A percentile compares a stretch with the other conserved stretches of the same genome.
phyloP scores from a whole-genome alignment of 768 basidiomycete species.

The Termitomyces sp. region DNA sequence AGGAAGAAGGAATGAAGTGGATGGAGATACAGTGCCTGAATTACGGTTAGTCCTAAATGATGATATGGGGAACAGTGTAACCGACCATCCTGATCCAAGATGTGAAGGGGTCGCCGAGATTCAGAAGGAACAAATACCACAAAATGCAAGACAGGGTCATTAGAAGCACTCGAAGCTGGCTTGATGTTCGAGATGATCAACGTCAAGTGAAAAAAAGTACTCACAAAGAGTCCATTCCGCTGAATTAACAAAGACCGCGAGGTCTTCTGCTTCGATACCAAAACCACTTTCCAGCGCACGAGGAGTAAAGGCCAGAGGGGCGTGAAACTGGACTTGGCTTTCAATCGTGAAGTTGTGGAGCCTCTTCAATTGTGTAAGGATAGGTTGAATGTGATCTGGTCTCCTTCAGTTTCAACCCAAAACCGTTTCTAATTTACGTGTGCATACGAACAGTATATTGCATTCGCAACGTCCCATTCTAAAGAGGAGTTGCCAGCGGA shows the following conservation, averaged over 20 bases:
- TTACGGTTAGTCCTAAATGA: slow-evolving; percentile 4
- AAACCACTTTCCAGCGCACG: slow-evolving; percentile 34
- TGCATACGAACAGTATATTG: slow-evolving; percentile 52
- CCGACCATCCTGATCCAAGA: slow-evolving; percentile 52
- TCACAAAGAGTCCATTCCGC: slow-evolving; percentile 93
- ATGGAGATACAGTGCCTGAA: slow-evolving; percentile 42
- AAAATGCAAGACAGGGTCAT: slow-evolving; percentile 92
- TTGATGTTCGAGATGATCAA: background rate
- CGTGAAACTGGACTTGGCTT: slow-evolving; percentile 90
- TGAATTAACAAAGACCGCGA: slow-evolving; percentile 92
- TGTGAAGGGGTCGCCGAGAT: slow-evolving; percentile 60
- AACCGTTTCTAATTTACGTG: background rate
- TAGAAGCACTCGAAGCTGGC: slow-evolving; percentile 85
- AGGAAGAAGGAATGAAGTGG: slow-evolving; percentile 79
- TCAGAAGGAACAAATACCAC: slow-evolving; percentile 80
- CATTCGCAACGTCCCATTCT: slow-evolving; percentile 69
- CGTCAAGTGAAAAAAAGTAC: slow-evolving; percentile 8
- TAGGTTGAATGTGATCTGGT: slow-evolving; percentile 65
- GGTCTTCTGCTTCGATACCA: slow-evolving; percentile 70
- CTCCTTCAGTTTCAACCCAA: background rate
- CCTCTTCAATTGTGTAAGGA: slow-evolving; percentile 48
- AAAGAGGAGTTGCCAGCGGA: slow-evolving; percentile 51
- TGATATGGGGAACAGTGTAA: background rate
- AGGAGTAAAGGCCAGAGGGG: slow-evolving; percentile 81
- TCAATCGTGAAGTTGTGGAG: slow-evolving; percentile 92